These are phyloP conservation scores for Diaporthe humulicola DNA, from an alignment of 2,329 filamentous ascomycete species.

Conservation along the genomic window DNA sequence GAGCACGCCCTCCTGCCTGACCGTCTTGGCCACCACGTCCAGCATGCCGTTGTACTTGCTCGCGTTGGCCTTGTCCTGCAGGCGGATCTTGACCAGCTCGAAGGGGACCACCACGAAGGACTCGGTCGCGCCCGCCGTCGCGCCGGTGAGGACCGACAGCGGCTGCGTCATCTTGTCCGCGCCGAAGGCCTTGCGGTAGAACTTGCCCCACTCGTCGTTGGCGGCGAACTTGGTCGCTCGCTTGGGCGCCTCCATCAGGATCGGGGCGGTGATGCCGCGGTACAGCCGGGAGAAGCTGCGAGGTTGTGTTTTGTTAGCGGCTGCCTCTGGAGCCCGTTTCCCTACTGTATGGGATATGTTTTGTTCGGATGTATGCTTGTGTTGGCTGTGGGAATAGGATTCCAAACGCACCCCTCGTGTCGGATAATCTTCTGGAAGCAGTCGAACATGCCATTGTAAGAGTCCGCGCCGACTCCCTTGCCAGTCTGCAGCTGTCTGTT, in stretches of 20 bases:
- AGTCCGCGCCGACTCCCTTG: constrained; percentile 78
- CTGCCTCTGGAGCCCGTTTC: not conserved
- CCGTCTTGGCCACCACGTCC: constrained; percentile 84
- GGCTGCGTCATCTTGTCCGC: constrained; percentile 90
- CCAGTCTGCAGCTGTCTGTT: constrained; percentile 87
- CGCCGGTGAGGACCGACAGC: constrained; percentile 92
- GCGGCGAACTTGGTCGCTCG: constrained; percentile 98
- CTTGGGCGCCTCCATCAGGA: constrained; percentile 91
- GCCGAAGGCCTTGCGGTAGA: constrained; percentile 91
- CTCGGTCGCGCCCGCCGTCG: constrained; percentile 94
- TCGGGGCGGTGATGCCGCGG: constrained; percentile 94
- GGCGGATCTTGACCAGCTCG: constrained; percentile 97
- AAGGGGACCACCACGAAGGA: constrained; percentile 98
- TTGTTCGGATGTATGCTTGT: not conserved
- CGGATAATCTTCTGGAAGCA: constrained; percentile 98
- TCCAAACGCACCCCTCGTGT: constrained; percentile 83
- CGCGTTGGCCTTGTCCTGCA: constrained; percentile 95
- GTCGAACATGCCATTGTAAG: constrained; percentile 97
- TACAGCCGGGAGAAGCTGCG: constrained; percentile 88
- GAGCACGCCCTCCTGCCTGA: constrained; percentile 84
- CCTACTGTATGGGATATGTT: not conserved
- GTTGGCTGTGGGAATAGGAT: not conserved
- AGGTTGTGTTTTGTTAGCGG: constrained; percentile 34
- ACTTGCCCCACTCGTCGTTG: constrained; percentile 97
- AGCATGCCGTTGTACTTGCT: constrained; percentile 88